Percentiles rank a stretch among this genome's conserved stretches.
Conservation (phyloP, 164 flowering plant genomes). For the Chimonanthus praecox region DNA sequence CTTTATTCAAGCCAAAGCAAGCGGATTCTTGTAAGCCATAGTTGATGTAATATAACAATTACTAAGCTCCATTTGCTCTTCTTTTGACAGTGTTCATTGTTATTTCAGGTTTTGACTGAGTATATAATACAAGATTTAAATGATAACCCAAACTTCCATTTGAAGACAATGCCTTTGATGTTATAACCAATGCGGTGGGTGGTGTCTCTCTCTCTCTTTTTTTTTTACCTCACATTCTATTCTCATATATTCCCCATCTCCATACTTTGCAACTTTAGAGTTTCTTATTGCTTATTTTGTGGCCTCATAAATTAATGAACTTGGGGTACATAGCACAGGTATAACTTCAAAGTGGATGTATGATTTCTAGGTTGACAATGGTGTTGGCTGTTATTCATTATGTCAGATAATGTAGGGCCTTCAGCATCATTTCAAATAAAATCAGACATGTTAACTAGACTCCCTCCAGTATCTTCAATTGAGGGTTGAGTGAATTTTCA, state of each 20-base stretch:
- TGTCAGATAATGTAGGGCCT: neutral
- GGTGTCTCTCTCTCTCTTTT: constrained; percentile 29
- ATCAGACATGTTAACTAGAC: neutral
- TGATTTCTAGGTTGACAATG: neutral
- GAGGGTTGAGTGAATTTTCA: neutral
- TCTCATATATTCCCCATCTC: neutral
- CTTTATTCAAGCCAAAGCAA: neutral
- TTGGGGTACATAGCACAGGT: neutral
- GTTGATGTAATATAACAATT: neutral
- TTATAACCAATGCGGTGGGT: constrained; percentile 95
- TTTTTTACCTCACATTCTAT: neutral
- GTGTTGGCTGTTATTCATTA: neutral
- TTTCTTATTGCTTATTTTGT: neutral
- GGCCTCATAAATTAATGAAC: neutral
- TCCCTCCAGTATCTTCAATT: neutral
- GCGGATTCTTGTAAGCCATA: too few species aligned
- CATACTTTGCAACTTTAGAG: neutral
- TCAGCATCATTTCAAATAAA: too few species aligned
- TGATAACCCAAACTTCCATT: constrained; percentile 72
- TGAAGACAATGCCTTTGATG: constrained; percentile 77
- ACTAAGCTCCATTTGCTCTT: neutral
- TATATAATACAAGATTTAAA: constrained; percentile 85
- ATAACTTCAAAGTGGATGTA: neutral
- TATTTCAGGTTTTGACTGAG: constrained; percentile 74
- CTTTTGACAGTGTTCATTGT: neutral